Conservation (phyloP, 768 basidiomycete species). For the Russula dissimulans region DNA sequence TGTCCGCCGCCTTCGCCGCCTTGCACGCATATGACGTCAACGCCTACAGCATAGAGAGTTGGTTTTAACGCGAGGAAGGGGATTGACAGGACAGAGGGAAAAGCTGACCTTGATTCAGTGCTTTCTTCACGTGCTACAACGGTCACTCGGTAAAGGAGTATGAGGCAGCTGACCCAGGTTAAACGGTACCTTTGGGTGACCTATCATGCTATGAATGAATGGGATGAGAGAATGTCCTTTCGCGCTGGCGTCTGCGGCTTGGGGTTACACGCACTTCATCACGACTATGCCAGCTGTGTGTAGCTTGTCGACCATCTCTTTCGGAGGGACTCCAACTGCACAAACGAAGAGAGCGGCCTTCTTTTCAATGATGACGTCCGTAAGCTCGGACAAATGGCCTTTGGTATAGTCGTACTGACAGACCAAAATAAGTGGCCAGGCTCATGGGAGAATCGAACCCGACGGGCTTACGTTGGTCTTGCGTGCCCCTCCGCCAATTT, state of each 20-base stretch:
- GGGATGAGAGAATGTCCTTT: not conserved
- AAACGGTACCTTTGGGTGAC: conserved; percentile 62
- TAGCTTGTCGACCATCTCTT: conserved; percentile 69
- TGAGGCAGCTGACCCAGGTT: not conserved
- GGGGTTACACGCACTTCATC: conserved; percentile 61
- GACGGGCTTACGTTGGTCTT: conserved; percentile 57
- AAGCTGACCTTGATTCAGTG: conserved; percentile 53
- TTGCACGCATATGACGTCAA: conserved; percentile 85
- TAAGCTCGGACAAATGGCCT: conserved; percentile 66
- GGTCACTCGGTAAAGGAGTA: not conserved
- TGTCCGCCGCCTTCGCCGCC: conserved; percentile 86
- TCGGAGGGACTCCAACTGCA: conserved; percentile 79
- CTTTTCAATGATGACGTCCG: conserved; percentile 68
- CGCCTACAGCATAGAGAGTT: conserved; percentile 35
- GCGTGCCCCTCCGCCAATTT: conserved; percentile 70
- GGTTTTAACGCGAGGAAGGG: too few species aligned
- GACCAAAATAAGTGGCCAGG: not conserved
- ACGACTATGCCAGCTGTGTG: conserved; percentile 71
- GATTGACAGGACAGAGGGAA: not conserved
- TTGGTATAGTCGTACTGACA: conserved; percentile 62
- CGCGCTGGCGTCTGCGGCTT: too few species aligned
- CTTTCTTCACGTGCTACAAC: conserved; percentile 59
- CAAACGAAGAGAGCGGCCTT: conserved; percentile 74
- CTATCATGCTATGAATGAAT: conserved; percentile 51
- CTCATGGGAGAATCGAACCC: not conserved